Evolutionary conservation across 805 yeast genomes (phyloP).

Genomic region (Phaffomyces thermotolerans): DNA sequence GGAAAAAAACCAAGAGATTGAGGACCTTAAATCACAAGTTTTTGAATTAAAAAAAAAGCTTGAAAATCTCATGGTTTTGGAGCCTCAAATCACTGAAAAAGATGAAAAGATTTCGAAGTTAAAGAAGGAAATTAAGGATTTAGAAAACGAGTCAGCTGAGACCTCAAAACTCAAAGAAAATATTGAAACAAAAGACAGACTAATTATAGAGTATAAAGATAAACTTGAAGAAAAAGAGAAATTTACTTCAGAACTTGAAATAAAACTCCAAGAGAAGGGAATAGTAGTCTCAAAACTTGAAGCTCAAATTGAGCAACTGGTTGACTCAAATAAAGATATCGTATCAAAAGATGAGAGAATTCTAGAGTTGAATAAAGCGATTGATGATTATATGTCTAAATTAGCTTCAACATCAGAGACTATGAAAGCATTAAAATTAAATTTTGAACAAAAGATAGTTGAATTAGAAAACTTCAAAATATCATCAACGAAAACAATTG

Average conservation of each 20-base stretch:
- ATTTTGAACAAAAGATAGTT: not conserved
- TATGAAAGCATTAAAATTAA: not conserved
- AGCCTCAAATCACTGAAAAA: not conserved
- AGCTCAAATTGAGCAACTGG: not conserved
- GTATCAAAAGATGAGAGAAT: not conserved
- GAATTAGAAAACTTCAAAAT: constrained; percentile 1
- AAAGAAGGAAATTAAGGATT: not conserved
- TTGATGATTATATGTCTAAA: not conserved
- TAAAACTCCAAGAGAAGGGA: not conserved
- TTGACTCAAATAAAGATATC: not conserved
- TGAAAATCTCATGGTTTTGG: not conserved
- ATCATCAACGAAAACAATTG: constrained; percentile 17
- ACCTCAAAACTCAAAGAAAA: constrained; percentile 2
- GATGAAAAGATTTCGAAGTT: not conserved
- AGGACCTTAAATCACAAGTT: constrained; percentile 17
- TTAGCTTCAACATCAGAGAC: not conserved
- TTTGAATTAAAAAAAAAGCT: constrained; percentile 18
- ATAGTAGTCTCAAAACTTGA: constrained; percentile 2
- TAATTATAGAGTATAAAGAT: constrained; percentile 6
- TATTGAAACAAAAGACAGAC: not conserved
- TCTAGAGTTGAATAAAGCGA: not conserved
- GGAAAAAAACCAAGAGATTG: constrained; percentile 6
- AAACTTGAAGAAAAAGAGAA: constrained; percentile 12
- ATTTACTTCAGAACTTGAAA: constrained; percentile 1
- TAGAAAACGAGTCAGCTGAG: not conserved